These are phyloP conservation scores for Perkinsus olseni DNA, from an alignment of 169 alveolate species.

Conservation along the genomic window DNA sequence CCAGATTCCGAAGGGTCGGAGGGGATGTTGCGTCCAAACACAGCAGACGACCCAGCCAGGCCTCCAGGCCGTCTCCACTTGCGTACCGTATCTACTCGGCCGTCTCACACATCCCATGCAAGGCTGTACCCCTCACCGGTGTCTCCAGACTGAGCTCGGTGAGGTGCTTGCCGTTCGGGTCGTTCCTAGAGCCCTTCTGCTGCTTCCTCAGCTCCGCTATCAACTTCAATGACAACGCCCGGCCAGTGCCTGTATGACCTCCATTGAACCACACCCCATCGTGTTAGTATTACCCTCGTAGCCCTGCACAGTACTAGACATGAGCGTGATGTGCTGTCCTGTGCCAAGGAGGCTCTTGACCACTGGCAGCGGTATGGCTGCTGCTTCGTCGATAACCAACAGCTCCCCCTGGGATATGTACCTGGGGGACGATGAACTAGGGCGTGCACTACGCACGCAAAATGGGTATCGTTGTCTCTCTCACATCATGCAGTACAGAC, in stretches of 20 bases:
- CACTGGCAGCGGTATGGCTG: conserved; percentile 98
- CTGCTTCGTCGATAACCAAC: conserved; percentile 99
- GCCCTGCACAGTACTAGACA: conserved; percentile 98
- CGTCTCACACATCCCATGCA: too few species aligned
- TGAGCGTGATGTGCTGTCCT: conserved; percentile 84
- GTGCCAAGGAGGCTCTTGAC: conserved; percentile 81
- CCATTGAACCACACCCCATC: not conserved
- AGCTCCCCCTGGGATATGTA: conserved; percentile 81
- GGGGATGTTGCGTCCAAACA: conserved; percentile 92
- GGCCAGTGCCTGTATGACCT: conserved; percentile 77
- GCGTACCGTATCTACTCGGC: conserved; percentile 98
- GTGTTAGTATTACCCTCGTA: conserved; percentile 78
- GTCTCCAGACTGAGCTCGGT: conserved; percentile 26
- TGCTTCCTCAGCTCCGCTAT: conserved; percentile 74
- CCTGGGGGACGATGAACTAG: conserved; percentile 19
- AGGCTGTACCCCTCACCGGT: conserved; percentile 14
- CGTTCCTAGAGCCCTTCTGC: conserved; percentile 13
- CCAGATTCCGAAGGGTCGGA: conserved; percentile 31
- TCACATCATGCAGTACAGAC: too few species aligned
- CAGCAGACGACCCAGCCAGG: conserved; percentile 89
- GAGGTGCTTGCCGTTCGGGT: conserved; percentile 26
- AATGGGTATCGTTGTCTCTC: too few species aligned
- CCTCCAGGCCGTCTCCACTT: conserved; percentile 91
- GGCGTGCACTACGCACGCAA: too few species aligned
- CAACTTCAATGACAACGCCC: conserved; percentile 92